These are phyloP conservation scores for Penicillium psychrosexuale DNA, from an alignment of 2,329 filamentous ascomycete species.

Conservation along the genomic window DNA sequence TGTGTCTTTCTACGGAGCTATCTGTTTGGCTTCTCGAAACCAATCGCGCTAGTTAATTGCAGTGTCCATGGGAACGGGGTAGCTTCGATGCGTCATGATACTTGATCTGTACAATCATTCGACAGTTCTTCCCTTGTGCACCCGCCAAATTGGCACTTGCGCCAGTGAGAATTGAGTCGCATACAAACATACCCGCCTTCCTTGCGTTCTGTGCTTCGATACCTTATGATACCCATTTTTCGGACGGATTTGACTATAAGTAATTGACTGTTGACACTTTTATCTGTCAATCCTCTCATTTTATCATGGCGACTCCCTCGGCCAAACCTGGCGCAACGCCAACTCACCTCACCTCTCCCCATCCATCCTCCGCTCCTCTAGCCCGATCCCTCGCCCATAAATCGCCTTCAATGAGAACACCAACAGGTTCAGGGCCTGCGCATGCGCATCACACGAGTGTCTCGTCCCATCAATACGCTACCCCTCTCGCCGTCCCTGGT, in stretches of 20 bases:
- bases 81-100: constrained; percentile 1
- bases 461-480: constrained; percentile 44
- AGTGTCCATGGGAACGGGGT: constrained; percentile 5
- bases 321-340: constrained; percentile 46
- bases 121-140: neutral
- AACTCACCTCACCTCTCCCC: constrained; percentile 44
- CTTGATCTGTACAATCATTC: neutral
- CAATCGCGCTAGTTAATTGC: constrained; percentile 5
- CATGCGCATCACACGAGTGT: constrained; percentile 35
- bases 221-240: constrained; percentile 5
- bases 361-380: constrained; percentile 41
- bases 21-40: neutral
- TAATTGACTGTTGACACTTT: neutral
- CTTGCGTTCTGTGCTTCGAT: constrained; percentile 3
- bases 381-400: constrained; percentile 43
- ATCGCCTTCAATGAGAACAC: constrained; percentile 46
- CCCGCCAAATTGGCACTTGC: neutral
- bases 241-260: neutral
- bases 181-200: constrained; percentile 6
- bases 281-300: neutral
- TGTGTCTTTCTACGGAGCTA: constrained; percentile 9
- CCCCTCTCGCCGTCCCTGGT: constrained; percentile 39
- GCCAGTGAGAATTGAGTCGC: constrained; percentile 7
- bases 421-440: constrained; percentile 38
- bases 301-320: constrained; percentile 45